Base-by-base conservation (phyloP, 805 yeast species). In the Kodamaea neixiangensis region DNA sequence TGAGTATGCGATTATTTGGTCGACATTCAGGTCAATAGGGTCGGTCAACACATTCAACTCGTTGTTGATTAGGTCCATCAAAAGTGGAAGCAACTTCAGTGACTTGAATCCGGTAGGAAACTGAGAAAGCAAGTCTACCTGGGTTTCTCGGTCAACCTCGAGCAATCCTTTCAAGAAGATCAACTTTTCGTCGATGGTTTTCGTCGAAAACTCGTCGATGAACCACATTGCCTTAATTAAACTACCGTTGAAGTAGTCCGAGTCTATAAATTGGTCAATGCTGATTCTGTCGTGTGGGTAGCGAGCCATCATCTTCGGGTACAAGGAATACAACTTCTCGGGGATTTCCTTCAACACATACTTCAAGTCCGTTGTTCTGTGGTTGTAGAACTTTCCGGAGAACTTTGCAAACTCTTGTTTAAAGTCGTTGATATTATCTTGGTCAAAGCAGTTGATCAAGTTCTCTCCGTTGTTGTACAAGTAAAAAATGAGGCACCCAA, bases 121-220 rank as follows among this genome's bases (percentile, higher is more conserved):
- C 38, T 65, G 68, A 5, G 56, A 51, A 17, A 74, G 57, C 18
- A 74, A 55, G 15, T 56, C 54, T 3, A 46, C 53, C 10, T 48
- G 61, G n/a, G 35, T 51, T 29, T 15, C 53, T 37, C 42, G 51
- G 31, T 62, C 65, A 15, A 46, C 44, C 19, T 66, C 67, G n/a
- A 80, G 66, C 48, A 93, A 72, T 1, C 90, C 90, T 48, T 79
- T 78, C 56, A 92, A 73, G 62, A 90, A 90, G 0, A 82, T 72
- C 19, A 80, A 65, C 59, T 86, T 86, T 51, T 93, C 97, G 14
- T 77, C 77, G 5, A 75, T 71, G 2, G 85, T 71, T 58, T 87
- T 86, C 0, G 96, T 87, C 7, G 91, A 82, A 54, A 89, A 84
- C 50, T 88, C 94, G 62, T 93, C 97, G 42, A 93, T 67, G 58